Percentiles rank a stretch among this genome's conserved stretches.
These are phyloP conservation scores for Ogataea trehalophila DNA, from an alignment of 805 yeast genomes.

Conservation along the genomic window DNA sequence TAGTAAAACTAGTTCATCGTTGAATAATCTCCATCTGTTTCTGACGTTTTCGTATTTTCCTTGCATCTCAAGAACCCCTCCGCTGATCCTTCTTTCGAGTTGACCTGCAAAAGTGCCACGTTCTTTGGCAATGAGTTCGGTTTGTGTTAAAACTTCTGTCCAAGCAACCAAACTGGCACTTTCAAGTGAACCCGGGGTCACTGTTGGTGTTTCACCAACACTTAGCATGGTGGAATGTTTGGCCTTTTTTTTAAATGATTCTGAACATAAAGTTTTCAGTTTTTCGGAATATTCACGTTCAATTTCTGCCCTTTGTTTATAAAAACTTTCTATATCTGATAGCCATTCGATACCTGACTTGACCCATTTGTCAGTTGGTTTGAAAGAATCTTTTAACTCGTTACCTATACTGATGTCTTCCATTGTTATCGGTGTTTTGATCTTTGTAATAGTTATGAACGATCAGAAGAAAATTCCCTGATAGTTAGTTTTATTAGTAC, in stretches of 20 bases:
- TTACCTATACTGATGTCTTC: conserved; percentile 50
- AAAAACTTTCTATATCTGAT: conserved; percentile 74
- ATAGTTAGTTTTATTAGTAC: background rate
- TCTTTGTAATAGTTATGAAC: background rate
- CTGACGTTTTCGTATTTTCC: conserved; percentile 49
- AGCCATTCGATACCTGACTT: conserved; percentile 69
- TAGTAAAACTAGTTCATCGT: conserved; percentile 50
- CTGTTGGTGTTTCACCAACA: conserved; percentile 87
- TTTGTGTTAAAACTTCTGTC: conserved; percentile 81
- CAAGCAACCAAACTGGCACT: conserved; percentile 83
- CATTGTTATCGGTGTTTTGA: conserved; percentile 8
- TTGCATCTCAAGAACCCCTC: conserved; percentile 52
- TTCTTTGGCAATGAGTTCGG: conserved; percentile 74
- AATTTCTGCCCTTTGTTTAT: conserved; percentile 72
- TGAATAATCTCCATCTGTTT: conserved; percentile 50
- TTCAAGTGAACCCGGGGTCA: conserved; percentile 94
- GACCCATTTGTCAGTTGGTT: conserved; percentile 76
- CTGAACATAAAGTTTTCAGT: conserved; percentile 57
- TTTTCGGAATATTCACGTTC: conserved; percentile 80
- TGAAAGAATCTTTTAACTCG: conserved; percentile 75
- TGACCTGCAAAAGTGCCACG: conserved; percentile 55
- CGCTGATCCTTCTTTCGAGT: conserved; percentile 53
- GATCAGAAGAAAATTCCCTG: background rate
- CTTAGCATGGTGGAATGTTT: conserved; percentile 59
- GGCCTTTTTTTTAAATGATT: conserved; percentile 73